Conservation (phyloP, 768 basidiomycete species). For the Mycena leptocephala region DNA sequence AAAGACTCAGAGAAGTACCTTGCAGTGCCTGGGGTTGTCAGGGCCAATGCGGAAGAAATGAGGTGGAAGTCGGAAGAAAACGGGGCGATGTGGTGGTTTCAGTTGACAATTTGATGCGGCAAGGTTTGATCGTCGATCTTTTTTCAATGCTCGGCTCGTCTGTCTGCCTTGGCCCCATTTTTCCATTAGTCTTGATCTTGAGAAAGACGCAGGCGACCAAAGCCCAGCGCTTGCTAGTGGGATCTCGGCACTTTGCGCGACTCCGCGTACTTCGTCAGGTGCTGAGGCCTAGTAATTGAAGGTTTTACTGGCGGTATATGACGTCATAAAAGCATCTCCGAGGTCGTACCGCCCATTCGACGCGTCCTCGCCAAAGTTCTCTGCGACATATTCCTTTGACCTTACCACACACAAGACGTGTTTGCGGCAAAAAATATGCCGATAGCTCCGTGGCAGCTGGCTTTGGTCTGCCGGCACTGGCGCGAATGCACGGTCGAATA, state of each 20-base stretch:
- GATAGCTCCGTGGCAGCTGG: background rate
- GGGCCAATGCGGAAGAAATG: background rate
- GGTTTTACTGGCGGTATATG: background rate
- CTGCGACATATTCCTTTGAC: background rate
- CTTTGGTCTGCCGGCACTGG: background rate
- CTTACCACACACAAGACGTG: background rate
- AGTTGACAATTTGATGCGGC: background rate
- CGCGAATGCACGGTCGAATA: background rate
- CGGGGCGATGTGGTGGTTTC: background rate
- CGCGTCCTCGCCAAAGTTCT: background rate
- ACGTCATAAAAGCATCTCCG: background rate
- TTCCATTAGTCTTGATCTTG: background rate
- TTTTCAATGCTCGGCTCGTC: background rate
- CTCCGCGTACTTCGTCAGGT: background rate
- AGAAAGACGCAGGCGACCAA: background rate
- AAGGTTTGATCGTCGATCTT: background rate
- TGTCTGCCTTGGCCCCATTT: background rate
- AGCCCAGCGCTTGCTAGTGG: background rate
- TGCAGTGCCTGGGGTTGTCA: background rate
- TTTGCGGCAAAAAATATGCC: background rate
- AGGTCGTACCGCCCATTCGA: background rate
- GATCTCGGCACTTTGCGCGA: background rate
- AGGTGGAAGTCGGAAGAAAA: background rate
- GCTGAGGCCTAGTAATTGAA: too few relatives aligned
- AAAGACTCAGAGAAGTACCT: too few relatives aligned